Evolutionary conservation across 2,329 filamentous ascomycete species (phyloP), one percentile per base, ranked within the genome.

Genomic region (Tothia fuscella): DNA sequence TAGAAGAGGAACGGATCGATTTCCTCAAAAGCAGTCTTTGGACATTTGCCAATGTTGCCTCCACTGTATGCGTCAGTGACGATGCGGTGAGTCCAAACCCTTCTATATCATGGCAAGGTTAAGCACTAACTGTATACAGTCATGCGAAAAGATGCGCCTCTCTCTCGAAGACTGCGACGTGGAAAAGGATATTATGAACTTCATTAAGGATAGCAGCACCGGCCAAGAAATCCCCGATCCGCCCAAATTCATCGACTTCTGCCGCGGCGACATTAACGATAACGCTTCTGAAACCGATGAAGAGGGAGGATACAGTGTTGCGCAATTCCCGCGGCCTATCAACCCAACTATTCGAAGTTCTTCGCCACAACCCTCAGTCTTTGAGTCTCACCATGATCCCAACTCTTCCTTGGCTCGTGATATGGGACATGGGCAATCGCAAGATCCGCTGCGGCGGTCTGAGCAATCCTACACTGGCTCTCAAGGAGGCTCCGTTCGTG

Each of bases 231-330:
- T 98, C 35, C 93, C 91, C 2, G 91, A 95, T 59, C 78, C 91
- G 19, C 91, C 91, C 32, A 95, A 87, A 60, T 98, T 95, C 60
- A 95, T 98, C 75, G 95, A 98, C 67, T 98, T 96, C 61, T 93
- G 86, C 59, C 81, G 91, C 9, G 91, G 89, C 13, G 88, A 94
- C 57, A 71, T 72, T 28, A 66, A 79, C 42, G 91, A 98, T 51
- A 78, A 76, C 28, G 77, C 78, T 50, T 95, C 89, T 2, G 85
- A 91, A 48, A 69, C 74, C 9, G 89, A 84, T 0, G 87, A 93
- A 17, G 88, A 94, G 48, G 86, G 88, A 4, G 78, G 74, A 51
- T 98, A 94, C 57, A 93, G 87, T 0, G 86, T 98, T 10, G 93
- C 93, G 3, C 89, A 98, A 56, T 98, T 96, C 54, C 86, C 88